Conservation (phyloP, 2,329 filamentous ascomycete genomes). For the Macrophomina pseudophaseolina region DNA sequence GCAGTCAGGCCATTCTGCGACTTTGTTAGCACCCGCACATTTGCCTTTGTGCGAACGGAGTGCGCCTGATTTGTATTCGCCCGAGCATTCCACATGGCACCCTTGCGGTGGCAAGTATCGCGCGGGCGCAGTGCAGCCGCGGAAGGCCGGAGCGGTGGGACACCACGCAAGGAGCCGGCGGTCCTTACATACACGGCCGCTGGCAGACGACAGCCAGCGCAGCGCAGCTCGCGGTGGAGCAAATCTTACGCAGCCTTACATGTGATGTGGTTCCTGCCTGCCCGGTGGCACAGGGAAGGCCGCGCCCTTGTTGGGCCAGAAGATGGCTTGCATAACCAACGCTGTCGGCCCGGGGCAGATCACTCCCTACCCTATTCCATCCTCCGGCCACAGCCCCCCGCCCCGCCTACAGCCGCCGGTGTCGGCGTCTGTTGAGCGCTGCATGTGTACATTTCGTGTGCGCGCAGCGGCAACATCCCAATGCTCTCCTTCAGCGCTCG, state of each 20-base stretch:
- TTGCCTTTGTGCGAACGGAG: slow-evolving; percentile 25
- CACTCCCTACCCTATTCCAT: background rate
- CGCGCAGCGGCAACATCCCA: slow-evolving; percentile 2
- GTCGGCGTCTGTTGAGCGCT: slow-evolving; percentile 1
- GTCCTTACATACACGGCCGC: slow-evolving; percentile 16
- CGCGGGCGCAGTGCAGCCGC: slow-evolving; percentile 24
- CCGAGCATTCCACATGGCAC: slow-evolving; percentile 42
- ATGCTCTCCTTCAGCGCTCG: background rate
- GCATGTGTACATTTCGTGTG: background rate
- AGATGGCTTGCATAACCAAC: slow-evolving; percentile 14
- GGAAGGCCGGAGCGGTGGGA: slow-evolving; percentile 26
- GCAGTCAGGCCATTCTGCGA: slow-evolving; percentile 21
- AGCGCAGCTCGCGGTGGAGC: slow-evolving; percentile 17
- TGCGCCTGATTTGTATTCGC: slow-evolving; percentile 24
- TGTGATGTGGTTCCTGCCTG: slow-evolving; percentile 24
- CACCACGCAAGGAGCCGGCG: slow-evolving; percentile 24
- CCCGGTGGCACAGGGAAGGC: slow-evolving; percentile 10
- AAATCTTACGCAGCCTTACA: slow-evolving; percentile 26
- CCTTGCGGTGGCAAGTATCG: slow-evolving; percentile 31
- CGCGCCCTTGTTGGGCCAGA: slow-evolving; percentile 22
- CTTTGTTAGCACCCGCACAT: slow-evolving; percentile 15
- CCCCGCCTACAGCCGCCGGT: background rate
- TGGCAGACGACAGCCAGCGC: background rate
- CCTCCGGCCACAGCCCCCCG: too few relatives aligned
- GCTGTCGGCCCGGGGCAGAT: slow-evolving; percentile 12